Evolutionary conservation across 805 yeast genomes (phyloP), one percentile per base, ranked within the genome.

Genomic region (Candida dendrica): DNA sequence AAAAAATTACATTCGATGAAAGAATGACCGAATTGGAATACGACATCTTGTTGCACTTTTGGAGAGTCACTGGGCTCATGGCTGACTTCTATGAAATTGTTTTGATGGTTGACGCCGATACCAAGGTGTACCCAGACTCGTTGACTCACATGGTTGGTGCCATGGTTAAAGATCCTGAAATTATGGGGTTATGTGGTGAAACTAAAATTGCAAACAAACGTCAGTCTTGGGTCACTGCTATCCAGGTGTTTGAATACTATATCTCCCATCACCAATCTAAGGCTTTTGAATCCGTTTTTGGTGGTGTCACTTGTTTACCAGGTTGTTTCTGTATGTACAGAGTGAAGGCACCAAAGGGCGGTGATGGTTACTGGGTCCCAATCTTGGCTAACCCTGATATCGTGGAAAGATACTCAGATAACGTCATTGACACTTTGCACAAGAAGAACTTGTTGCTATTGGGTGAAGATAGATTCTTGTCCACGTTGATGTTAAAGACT

Each of bases 101-200:
- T 34, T 65, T 90, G 27, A 89, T 89, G 95, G 96, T 89, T 29
- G 97, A 89, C 66, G 97, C 97, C 4, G 97, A 89, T 65, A 88
- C 96, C 0, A 79, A 79, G 56, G 87, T 89, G 3, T 86, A 71
- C 60, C 95, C 95, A 0, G 96, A 90, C 60, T 81, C 91, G 4
- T 56, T 88, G 48, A 84, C 93, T 7, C 96, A 90, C 56, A 86
- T 89, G 96, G 71, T 75, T 48, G 95, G 95, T 1, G 86, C 84
- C 53, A 80, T 89, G 86, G 89, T 86, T 18, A 82, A 77, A 53
- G 91, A 89, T 58, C 95, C 95, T 0, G 69, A 68, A 47, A 71
- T 89, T 43, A 89, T 89, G 95, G 97, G 96, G 2, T 68, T 89
- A 36, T 89, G 97, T 71, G 97, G 97, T 39, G 97, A 89, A 59